Evolutionary conservation across 192 early-diverging fungal species (phyloP), one percentile per base, ranked within the genome.

Genomic region (Linderina pennispora): DNA sequence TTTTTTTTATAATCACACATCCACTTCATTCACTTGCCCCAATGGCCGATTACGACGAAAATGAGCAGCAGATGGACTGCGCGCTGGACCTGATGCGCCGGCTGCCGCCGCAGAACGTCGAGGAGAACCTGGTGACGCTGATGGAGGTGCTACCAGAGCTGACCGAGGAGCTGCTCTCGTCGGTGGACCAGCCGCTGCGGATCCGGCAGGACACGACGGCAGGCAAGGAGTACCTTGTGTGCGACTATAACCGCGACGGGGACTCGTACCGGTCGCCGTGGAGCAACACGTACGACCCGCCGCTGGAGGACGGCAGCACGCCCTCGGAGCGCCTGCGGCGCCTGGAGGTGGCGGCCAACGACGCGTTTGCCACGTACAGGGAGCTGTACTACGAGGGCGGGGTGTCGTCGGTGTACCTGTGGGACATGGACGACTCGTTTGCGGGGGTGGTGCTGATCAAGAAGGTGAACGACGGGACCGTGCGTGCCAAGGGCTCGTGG

Each of bases 61-160:
- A 55, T 50, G 72, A 75, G 46, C 71, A 80, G 50, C 84, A 83
- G 57, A 48, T 94, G 49, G 93, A 99, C 49, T 88, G 89, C 53
- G 90, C 90, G 2, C 77, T 97, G n/a, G 96, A 99, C 61, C 80
- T 99, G 21, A 96, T 97, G 92, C 82, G 96, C 38, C 86, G 96
- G 17, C 80, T 99, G 33, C 90, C 94, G 36, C 96, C 96, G 55
- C 87, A 90, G 48, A 84, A 89, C 47, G 80, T 87, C 17, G 87
- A 91, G 58, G 81, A 85, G 55, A 96, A 95, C 62, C 69, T 99
- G 32, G 74, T 69, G 11, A 84, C 87, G 25, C 77, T 99, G 20
- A 65, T 96, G 10, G 80, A 85, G 19, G 69, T 97, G 8, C 78
- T 85, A 5, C 92, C 94, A 13, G 81, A 90, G 41, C 70, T 92